phyloP scores from a whole-genome alignment of 495 filamentous ascomycete genomes.

The Polyplosphaeria fusca region DNA sequence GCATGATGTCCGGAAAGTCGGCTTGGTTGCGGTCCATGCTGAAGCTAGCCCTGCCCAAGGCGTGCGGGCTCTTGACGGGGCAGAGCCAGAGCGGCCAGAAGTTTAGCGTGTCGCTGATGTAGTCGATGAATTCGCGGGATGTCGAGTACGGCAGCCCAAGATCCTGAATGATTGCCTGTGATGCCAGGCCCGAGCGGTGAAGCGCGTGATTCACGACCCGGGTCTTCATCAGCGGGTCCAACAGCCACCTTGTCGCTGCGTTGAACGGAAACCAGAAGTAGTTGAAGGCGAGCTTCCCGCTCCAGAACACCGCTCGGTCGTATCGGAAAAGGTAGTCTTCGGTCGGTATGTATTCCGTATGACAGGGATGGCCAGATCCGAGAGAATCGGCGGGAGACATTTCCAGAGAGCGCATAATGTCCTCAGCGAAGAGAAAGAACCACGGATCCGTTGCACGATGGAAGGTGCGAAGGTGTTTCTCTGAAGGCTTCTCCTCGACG shows the following conservation, averaged over 20 bases:
- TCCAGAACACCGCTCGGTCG: constrained; percentile 61
- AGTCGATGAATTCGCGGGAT: constrained; percentile 49
- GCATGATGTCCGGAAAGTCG: constrained; percentile 36
- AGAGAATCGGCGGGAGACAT: not conserved
- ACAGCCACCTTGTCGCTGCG: constrained; percentile 49
- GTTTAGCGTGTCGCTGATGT: constrained; percentile 41
- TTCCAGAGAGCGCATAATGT: not conserved
- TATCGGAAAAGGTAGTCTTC: constrained; percentile 62
- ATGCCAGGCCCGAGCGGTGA: constrained; percentile 51
- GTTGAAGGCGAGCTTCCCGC: constrained; percentile 51
- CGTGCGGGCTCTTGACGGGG: constrained; percentile 41
- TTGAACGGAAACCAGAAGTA: constrained; percentile 59
- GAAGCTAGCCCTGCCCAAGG: constrained; percentile 1
- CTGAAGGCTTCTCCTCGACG: constrained; percentile 31
- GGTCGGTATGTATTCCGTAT: constrained; percentile 51
- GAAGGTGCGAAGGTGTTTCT: constrained; percentile 25
- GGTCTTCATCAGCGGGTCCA: constrained; percentile 63
- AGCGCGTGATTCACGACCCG: constrained; percentile 60
- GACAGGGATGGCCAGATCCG: too few relatives aligned
- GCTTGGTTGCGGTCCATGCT: constrained; percentile 1
- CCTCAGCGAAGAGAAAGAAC: constrained; percentile 56
- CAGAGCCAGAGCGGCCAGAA: constrained; percentile 62
- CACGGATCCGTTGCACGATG: constrained; percentile 48
- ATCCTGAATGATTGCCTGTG: constrained; percentile 56
- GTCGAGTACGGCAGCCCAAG: constrained; percentile 51